Conservation (phyloP, 768 basidiomycete genomes). For the Leccinum truebloodii region DNA sequence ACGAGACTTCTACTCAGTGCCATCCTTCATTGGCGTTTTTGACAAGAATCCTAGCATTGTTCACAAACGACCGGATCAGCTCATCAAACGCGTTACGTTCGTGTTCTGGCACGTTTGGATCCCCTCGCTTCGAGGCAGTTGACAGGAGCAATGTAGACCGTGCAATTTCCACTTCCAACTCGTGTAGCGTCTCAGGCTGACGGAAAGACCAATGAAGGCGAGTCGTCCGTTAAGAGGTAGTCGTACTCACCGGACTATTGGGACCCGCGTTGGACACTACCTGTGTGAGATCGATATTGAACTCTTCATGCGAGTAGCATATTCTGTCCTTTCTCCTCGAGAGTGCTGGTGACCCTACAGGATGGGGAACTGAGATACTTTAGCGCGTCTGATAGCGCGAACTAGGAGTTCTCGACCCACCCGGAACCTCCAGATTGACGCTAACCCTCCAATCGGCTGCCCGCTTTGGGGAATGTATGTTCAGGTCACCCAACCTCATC, state of each 20-base stretch:
- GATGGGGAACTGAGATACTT: slow-evolving; percentile 57
- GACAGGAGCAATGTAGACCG: slow-evolving; percentile 70
- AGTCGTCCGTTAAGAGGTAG: not conserved
- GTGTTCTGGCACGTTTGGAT: slow-evolving; percentile 56
- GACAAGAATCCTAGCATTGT: slow-evolving; percentile 87
- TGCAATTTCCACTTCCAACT: slow-evolving; percentile 88
- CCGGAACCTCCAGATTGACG: slow-evolving; percentile 87
- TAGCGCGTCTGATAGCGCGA: slow-evolving; percentile 3
- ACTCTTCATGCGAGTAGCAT: slow-evolving; percentile 93
- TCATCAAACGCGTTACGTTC: slow-evolving; percentile 85
- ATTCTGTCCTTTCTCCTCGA: slow-evolving; percentile 85
- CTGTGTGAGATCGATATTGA: slow-evolving; percentile 91
- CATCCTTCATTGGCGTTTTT: slow-evolving; percentile 68
- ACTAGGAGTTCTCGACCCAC: slow-evolving; percentile 44
- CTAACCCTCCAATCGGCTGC: slow-evolving; percentile 91
- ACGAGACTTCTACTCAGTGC: slow-evolving; percentile 24
- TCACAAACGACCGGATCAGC: slow-evolving; percentile 88
- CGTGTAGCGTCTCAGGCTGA: slow-evolving; percentile 69
- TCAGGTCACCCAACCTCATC: slow-evolving; percentile 81
- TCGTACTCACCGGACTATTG: slow-evolving; percentile 48
- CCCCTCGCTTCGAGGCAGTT: slow-evolving; percentile 67
- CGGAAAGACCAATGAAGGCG: slow-evolving; percentile 6
- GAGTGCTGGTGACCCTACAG: slow-evolving; percentile 58
- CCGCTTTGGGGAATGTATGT: slow-evolving; percentile 82
- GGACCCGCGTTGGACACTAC: slow-evolving; percentile 61